Evolutionary conservation across 768 basidiomycete genomes (phyloP).

Genomic region (Crassisporium funariophilum): DNA sequence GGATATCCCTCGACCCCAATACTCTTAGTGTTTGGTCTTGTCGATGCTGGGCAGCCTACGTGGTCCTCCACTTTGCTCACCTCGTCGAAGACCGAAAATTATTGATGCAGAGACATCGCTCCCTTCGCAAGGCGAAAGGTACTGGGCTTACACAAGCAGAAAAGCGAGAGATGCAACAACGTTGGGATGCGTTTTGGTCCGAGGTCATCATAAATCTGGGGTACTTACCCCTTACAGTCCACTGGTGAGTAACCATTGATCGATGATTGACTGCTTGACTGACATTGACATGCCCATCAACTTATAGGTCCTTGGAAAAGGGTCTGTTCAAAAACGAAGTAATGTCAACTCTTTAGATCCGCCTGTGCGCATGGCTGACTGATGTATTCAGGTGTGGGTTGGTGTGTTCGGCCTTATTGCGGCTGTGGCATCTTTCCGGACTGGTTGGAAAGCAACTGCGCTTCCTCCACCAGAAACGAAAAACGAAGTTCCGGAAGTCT

Average conservation of each 20-base stretch:
- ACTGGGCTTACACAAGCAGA: constrained; percentile 48
- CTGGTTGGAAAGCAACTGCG: constrained; percentile 73
- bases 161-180: constrained; percentile 53
- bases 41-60: constrained; percentile 81
- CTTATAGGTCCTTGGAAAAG: constrained; percentile 61
- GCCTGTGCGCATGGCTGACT: no score
- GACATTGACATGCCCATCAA: background rate
- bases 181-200: constrained; percentile 71
- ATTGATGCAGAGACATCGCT: constrained; percentile 54
- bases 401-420: constrained; percentile 48
- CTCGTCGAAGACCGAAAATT: constrained; percentile 67
- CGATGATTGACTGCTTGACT: background rate
- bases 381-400: constrained; percentile 50
- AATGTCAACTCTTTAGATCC: constrained; percentile 20
- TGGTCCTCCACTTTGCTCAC: constrained; percentile 75
- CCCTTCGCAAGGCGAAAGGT: constrained; percentile 60
- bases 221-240: constrained; percentile 81
- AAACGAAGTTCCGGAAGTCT: constrained; percentile 17
- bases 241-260: constrained; percentile 60
- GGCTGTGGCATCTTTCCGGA: constrained; percentile 62
- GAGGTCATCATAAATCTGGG: constrained; percentile 73
- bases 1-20: constrained; percentile 46
- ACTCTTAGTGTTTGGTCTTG: constrained; percentile 68
- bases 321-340: constrained; percentile 73
- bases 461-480: constrained; percentile 35